These are phyloP conservation scores for Phoma sp. DNA, from an alignment of 2,329 filamentous ascomycete species.

Conservation along the genomic window DNA sequence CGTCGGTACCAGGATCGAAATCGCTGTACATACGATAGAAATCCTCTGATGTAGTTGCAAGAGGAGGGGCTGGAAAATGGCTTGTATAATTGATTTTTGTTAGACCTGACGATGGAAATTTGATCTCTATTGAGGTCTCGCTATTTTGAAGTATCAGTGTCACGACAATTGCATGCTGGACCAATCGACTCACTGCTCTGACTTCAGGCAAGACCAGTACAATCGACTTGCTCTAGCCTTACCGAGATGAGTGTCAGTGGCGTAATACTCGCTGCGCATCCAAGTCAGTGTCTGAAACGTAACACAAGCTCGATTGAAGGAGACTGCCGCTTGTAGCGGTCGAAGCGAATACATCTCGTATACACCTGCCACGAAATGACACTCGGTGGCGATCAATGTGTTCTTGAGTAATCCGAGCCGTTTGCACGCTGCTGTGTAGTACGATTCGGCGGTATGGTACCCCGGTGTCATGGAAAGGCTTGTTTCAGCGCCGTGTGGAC, in stretches of 20 bases:
- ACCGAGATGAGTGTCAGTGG: slow-evolving; percentile 13
- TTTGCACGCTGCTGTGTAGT: slow-evolving; percentile 41
- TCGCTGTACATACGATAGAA: slow-evolving; percentile 9
- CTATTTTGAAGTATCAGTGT: not conserved
- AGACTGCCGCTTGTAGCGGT: slow-evolving; percentile 39
- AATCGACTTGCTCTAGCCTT: slow-evolving; percentile 35
- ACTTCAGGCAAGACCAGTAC: slow-evolving; percentile 47
- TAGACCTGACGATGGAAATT: slow-evolving; percentile 23
- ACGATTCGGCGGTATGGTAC: slow-evolving; percentile 31
- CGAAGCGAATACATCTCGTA: slow-evolving; percentile 45
- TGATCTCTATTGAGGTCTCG: slow-evolving; percentile 25
- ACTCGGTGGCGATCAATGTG: slow-evolving; percentile 38
- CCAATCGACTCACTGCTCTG: slow-evolving; percentile 30
- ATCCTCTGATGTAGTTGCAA: slow-evolving; percentile 1
- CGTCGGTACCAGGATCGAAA: not conserved
- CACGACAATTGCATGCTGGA: too few relatives aligned
- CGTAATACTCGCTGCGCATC: slow-evolving; percentile 12
- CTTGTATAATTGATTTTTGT: slow-evolving; percentile 37
- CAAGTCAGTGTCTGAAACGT: slow-evolving; percentile 23
- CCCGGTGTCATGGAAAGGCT: slow-evolving; percentile 21
- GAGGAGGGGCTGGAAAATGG: slow-evolving; percentile 37
- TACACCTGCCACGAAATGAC: slow-evolving; percentile 41
- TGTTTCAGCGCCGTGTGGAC: not conserved
- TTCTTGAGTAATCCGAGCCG: slow-evolving; percentile 38
- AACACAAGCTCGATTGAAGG: slow-evolving; percentile 41